Conservation (phyloP, 2,329 filamentous ascomycete genomes). For the Claviceps monticola region DNA sequence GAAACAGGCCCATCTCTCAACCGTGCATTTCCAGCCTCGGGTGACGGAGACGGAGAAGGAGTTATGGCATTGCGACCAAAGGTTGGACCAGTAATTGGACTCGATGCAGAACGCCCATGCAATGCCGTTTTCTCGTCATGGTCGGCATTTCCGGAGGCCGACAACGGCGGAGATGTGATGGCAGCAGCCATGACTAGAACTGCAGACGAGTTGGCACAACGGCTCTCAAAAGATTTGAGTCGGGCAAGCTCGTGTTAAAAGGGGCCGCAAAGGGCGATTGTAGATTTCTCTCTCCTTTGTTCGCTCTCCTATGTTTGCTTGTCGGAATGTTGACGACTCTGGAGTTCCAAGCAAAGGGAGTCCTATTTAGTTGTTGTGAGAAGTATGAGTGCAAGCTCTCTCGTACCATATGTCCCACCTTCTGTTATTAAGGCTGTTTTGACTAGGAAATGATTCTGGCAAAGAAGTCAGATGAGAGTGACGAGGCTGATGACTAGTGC, state of each 20-base stretch:
- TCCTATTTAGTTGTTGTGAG: neutral
- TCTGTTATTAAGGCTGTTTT: neutral
- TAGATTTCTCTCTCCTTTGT: neutral
- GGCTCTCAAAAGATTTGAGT: neutral
- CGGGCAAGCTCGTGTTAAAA: neutral
- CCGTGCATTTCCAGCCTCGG: slow-evolving; percentile 19
- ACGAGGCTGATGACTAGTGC: neutral
- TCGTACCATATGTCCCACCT: neutral
- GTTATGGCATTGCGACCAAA: slow-evolving; percentile 23
- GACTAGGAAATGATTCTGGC: neutral
- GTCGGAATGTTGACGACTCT: neutral
- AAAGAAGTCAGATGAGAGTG: neutral
- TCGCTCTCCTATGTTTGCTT: neutral
- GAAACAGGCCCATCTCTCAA: slow-evolving; percentile 40
- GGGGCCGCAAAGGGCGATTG: neutral
- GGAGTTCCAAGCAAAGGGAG: neutral
- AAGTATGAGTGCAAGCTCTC: neutral
- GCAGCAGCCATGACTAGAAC: slow-evolving; percentile 21
- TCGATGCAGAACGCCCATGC: slow-evolving; percentile 2
- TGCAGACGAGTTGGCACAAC: neutral
- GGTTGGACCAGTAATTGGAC: slow-evolving; percentile 11
- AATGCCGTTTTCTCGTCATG: slow-evolving; percentile 7
- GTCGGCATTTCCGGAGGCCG: slow-evolving; percentile 14
- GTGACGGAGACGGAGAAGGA: slow-evolving; percentile 16
- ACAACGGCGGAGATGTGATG: slow-evolving; percentile 20